Conservation (phyloP, 1,284 basidiomycete species). For the Ceratobasidium sp. region DNA sequence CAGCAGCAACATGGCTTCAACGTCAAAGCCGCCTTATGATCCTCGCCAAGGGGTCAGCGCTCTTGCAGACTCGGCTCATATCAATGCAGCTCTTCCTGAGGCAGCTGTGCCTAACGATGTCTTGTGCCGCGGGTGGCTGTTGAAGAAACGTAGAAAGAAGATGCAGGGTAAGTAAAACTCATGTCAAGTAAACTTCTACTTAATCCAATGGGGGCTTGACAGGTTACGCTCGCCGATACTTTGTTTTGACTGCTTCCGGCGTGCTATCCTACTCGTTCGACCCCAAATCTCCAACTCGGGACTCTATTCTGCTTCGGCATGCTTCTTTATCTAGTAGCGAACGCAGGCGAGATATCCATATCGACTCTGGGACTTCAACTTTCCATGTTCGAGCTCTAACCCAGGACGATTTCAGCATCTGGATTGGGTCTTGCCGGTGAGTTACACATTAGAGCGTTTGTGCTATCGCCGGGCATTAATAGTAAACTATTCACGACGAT, state of each 20-base stretch:
- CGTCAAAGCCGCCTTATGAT: constrained; percentile 27
- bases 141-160: constrained; percentile 86
- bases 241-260: constrained; percentile 74
- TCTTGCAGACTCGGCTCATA: constrained; percentile 23
- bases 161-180: constrained; percentile 74
- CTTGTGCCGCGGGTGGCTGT: constrained; percentile 70
- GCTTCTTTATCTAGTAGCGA: constrained; percentile 79
- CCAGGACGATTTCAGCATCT: constrained; percentile 75
- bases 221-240: constrained; percentile 89
- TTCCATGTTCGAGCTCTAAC: constrained; percentile 84
- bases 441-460: constrained; percentile 34
- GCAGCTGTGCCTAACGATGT: constrained; percentile 37
- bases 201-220: constrained; percentile 47
- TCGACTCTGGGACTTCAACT: constrained; percentile 80
- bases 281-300: constrained; percentile 76
- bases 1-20: constrained; percentile 18
- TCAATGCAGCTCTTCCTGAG: constrained; percentile 21
- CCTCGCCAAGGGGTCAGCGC: constrained; percentile 28
- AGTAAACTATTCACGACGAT: constrained; percentile 12
- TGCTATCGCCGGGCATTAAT: background rate
- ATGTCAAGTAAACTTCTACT: constrained; percentile 44
- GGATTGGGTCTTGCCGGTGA: constrained; percentile 81
- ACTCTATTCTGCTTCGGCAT: constrained; percentile 74
- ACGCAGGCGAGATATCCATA: constrained; percentile 79
- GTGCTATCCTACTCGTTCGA: constrained; percentile 77